phyloP scores from a whole-genome alignment of 2,329 filamentous ascomycete genomes.

The Alternaria panax region DNA sequence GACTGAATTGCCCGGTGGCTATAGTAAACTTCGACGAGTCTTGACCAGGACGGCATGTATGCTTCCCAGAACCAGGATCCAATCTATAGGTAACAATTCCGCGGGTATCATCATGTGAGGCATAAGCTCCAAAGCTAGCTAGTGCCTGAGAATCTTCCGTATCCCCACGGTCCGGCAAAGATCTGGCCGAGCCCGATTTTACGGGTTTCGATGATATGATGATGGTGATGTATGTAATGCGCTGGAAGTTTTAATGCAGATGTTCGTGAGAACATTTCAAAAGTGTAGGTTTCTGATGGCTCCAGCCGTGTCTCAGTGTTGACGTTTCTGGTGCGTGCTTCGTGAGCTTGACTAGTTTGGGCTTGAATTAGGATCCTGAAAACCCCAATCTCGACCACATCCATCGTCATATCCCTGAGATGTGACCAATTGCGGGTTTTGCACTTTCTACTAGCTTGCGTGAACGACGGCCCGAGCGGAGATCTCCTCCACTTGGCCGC shows the following conservation, averaged over 20 bases:
- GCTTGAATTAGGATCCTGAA: background rate
- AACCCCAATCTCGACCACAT: background rate
- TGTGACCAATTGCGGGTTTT: background rate
- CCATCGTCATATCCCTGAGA: background rate
- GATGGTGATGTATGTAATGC: background rate
- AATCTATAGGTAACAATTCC: background rate
- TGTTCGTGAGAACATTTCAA: background rate
- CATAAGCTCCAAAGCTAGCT: background rate
- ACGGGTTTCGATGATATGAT: background rate
- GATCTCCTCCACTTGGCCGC: background rate
- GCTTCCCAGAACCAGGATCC: background rate
- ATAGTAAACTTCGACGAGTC: background rate
- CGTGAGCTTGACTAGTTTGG: background rate
- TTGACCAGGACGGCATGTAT: background rate
- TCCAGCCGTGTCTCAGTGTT: background rate
- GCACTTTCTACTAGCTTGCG: background rate
- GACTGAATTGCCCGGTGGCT: background rate
- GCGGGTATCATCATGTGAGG: background rate
- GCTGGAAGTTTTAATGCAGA: background rate
- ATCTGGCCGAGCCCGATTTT: background rate
- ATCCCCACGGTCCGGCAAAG: background rate
- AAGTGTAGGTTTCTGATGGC: background rate
- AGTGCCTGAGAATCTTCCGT: background rate
- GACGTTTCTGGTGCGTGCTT: background rate
- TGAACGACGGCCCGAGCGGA: conserved; percentile 1